Conservation (phyloP, 768 basidiomycete species). For the Mycena olivaceomarginata region DNA sequence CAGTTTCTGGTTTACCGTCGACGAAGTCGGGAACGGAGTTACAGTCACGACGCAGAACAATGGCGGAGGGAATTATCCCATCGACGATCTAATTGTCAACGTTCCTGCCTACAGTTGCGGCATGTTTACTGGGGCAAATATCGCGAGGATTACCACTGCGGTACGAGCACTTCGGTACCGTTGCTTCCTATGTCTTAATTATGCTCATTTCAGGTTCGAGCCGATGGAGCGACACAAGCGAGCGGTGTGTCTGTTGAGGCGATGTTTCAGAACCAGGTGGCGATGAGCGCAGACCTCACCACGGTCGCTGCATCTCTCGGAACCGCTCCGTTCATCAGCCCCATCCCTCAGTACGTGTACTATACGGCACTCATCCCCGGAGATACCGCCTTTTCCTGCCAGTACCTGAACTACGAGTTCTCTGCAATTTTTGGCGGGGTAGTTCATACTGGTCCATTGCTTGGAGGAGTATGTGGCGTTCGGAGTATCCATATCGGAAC, state of each 20-base stretch:
- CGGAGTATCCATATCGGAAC: conserved; percentile 10
- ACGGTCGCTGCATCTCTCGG: conserved; percentile 31
- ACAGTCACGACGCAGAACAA: conserved; percentile 35
- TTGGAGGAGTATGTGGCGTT: conserved; percentile 18
- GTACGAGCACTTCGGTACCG: neutral
- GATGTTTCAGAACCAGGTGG: conserved; percentile 28
- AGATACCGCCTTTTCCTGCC: conserved; percentile 17
- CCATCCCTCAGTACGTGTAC: conserved; percentile 28
- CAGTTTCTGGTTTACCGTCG: conserved; percentile 38
- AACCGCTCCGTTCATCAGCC: conserved; percentile 33
- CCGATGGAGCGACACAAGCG: conserved; percentile 27
- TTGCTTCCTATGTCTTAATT: neutral
- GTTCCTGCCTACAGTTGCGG: conserved; percentile 30
- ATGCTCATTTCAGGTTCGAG: conserved; percentile 17
- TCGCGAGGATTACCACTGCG: conserved; percentile 33
- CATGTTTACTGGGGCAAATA: conserved; percentile 21
- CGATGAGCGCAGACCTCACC: conserved; percentile 31
- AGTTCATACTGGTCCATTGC: conserved; percentile 32
- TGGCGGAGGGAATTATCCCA: conserved; percentile 36
- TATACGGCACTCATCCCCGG: conserved; percentile 35
- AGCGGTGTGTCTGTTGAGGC: conserved; percentile 32
- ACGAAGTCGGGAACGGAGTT: conserved; percentile 29
- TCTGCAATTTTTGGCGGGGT: conserved; percentile 20
- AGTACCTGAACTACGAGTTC: conserved; percentile 35
- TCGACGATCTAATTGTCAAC: conserved; percentile 29